Evolutionary conservation across 139 green algal genomes (phyloP).

Genomic region (Bryopsis sp.): DNA sequence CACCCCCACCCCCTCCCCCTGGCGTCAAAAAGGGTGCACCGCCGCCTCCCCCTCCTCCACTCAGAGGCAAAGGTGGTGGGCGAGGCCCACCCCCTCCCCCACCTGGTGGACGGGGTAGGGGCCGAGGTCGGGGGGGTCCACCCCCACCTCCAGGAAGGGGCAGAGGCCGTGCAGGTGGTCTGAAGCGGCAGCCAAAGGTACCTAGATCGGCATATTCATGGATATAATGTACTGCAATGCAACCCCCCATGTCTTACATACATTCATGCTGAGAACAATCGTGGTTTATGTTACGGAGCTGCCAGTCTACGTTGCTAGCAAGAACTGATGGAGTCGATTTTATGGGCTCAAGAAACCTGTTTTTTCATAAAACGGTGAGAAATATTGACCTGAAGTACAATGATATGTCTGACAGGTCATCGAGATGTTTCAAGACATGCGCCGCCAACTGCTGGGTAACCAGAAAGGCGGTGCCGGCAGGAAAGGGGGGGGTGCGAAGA

Average conservation of each 20-base stretch:
- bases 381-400: constrained; percentile 1
- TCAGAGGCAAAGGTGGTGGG: not conserved
- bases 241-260: no score
- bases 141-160: not conserved
- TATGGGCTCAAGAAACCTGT: no score
- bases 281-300: no score
- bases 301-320: no score
- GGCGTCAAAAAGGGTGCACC: not conserved
- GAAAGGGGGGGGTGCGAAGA: not conserved
- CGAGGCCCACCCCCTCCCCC: not conserved
- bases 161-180: not conserved
- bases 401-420: not conserved
- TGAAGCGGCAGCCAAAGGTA: constrained; percentile 1
- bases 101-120: no score
- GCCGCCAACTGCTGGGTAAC: not conserved
- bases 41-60: not conserved
- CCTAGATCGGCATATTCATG: no score
- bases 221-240: no score
- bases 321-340: no score
- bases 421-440: constrained; percentile 6
- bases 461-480: not conserved
- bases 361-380: no score
- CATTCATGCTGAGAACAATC: no score
- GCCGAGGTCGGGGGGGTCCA: no score
- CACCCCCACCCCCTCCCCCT: not conserved